Base-by-base conservation (phyloP, 2,329 filamentous ascomycete species). In the Hirsutella rhossiliensis region DNA sequence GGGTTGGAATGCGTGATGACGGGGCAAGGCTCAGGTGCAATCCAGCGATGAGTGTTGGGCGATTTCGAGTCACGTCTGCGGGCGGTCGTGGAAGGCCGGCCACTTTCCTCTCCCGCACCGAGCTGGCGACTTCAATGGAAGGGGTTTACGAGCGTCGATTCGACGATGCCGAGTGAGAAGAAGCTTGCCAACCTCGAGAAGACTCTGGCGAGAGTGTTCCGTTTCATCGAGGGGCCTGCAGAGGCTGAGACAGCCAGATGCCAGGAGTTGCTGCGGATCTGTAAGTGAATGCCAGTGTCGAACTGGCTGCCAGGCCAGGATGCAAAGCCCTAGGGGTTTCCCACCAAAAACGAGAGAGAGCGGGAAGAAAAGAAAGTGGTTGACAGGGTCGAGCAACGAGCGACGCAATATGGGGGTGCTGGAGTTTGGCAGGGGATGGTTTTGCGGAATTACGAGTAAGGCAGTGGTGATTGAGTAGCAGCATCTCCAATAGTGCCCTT, bases 1-100 rank as follows among this genome's bases (percentile, higher is more conserved):
- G 15, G 49, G 51, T 51, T 52, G 54, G 58, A 58, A 60, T 52
- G 54, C 34, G 50, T 42, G 47, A 48, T 54, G 48, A 52, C 50
- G 53, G 52, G 54, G 43, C 30, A 42, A 39, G 23, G 30, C 29
- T 42, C 23, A 32, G 43, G 20, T 49, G 52, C 53, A 55, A 53
- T 54, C 54, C 52, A 55, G 49, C 40, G 48, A 34, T 36, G 31
- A n/a, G 20, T 27, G 32, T 42, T 28, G 41, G 23, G 19, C 17
- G 31, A n/a, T 28, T 39, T 36, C 31, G 19, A 40, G 40, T 43
- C 19, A 44, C 37, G 32, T 44, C 44, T 42, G 43, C 20, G 12
- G 32, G 36, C 31, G 29, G 39, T 31, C 36, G 32, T 6, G 28
- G 36, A 49, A 36, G 20, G 41, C 47, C 47, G 45, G 34, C 45